Conservation (phyloP, 2,329 filamentous ascomycete genomes). For the Rhinocladiella similis region DNA sequence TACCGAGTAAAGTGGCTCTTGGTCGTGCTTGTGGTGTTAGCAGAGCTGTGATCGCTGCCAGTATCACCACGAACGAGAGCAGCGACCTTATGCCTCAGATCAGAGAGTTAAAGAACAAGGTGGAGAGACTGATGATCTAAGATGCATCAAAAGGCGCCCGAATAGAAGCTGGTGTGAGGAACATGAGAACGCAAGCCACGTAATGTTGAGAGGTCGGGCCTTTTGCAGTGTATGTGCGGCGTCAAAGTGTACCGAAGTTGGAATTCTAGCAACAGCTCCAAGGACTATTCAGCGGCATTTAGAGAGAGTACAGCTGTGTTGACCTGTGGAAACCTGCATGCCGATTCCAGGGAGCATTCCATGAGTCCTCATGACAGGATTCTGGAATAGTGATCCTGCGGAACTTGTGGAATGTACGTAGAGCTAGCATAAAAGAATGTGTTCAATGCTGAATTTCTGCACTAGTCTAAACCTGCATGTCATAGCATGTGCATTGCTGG, state of each 20-base stretch:
- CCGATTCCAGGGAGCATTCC: background rate
- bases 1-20: constrained; percentile 77
- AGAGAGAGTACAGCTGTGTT: background rate
- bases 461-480: background rate
- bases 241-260: background rate
- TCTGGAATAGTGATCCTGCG: background rate
- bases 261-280: background rate
- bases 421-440: background rate
- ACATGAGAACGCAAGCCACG: background rate
- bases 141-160: background rate
- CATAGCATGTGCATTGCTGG: too few species aligned
- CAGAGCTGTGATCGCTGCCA: constrained; percentile 79
- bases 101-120: constrained; percentile 85
- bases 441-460: background rate
- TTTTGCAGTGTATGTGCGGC: background rate
- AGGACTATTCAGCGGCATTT: background rate
- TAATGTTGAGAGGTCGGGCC: background rate
- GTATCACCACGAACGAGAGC: constrained; percentile 88
- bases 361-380: background rate
- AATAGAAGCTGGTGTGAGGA: background rate
- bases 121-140: constrained; percentile 89
- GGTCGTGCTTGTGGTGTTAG: constrained; percentile 87
- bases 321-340: background rate
- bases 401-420: background rate
- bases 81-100: constrained; percentile 87